These are phyloP conservation scores for Salix arbutifolia DNA, from an alignment of 345 rosid genomes.

Conservation along the genomic window DNA sequence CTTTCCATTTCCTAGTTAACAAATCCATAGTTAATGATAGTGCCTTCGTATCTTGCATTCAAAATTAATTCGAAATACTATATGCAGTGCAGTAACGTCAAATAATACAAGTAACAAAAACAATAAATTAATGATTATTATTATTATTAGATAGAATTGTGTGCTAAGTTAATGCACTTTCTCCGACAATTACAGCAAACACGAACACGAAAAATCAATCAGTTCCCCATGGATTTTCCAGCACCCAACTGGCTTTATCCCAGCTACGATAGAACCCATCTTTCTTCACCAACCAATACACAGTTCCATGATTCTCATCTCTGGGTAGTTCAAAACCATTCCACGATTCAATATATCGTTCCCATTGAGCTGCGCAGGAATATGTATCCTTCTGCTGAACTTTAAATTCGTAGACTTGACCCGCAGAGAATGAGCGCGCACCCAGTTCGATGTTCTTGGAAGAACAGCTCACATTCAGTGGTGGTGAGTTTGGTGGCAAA, in stretches of 20 bases:
- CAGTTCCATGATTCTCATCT: not conserved
- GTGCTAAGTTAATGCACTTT: too few relatives aligned
- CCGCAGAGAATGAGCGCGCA: not conserved
- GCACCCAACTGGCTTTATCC: not conserved
- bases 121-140: too few relatives aligned
- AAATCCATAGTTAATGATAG: too few relatives aligned
- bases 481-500: not conserved
- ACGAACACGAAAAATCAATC: not conserved
- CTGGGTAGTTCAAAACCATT: not conserved
- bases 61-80: too few relatives aligned
- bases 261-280: constrained; percentile 10
- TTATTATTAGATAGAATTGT: too few relatives aligned
- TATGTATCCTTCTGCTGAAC: not conserved
- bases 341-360: not conserved
- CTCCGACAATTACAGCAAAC: too few relatives aligned
- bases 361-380: not conserved
- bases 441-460: not conserved
- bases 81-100: too few relatives aligned
- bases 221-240: not conserved
- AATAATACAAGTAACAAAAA: too few relatives aligned
- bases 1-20: too few relatives aligned
- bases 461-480: not conserved
- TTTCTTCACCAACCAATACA: constrained; percentile 4
- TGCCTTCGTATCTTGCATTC: too few relatives aligned
- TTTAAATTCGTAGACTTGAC: not conserved